Conservation (phyloP, 2,329 filamentous ascomycete genomes). For the Berkeleyomyces basicola region DNA sequence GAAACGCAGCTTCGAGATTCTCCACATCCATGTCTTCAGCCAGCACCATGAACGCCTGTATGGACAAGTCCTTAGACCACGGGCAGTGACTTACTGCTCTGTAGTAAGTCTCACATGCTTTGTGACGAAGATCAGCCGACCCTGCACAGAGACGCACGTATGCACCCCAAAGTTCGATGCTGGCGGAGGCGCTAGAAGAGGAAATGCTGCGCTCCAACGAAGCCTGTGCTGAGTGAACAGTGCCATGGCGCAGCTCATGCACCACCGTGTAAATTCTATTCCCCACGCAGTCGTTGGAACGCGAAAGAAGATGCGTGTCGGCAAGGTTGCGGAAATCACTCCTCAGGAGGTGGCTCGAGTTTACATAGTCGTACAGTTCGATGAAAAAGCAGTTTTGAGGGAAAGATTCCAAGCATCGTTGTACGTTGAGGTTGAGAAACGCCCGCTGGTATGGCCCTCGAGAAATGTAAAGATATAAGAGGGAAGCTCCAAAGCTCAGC, state of each 20-base stretch:
- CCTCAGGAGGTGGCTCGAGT: slow-evolving; percentile 53
- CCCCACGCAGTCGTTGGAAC: slow-evolving; percentile 25
- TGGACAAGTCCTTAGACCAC: slow-evolving; percentile 31
- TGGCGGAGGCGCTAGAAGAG: slow-evolving; percentile 23
- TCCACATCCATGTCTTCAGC: slow-evolving; percentile 27
- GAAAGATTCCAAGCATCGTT: slow-evolving; percentile 44
- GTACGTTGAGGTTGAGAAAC: slow-evolving; percentile 45
- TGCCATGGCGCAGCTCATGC: slow-evolving; percentile 33
- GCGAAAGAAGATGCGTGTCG: slow-evolving; percentile 30
- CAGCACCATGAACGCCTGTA: slow-evolving; percentile 35
- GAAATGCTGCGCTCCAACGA: slow-evolving; percentile 37
- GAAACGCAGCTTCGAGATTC: slow-evolving; percentile 33
- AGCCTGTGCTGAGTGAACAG: slow-evolving; percentile 30
- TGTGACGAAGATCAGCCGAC: slow-evolving; percentile 23
- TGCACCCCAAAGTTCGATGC: slow-evolving; percentile 28
- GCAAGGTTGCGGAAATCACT: slow-evolving; percentile 60
- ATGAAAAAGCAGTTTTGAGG: slow-evolving; percentile 66
- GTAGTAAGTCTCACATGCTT: slow-evolving; percentile 32
- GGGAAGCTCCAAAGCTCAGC: slow-evolving; percentile 48
- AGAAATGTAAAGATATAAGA: slow-evolving; percentile 48
- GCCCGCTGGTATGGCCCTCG: slow-evolving; percentile 48
- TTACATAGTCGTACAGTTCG: slow-evolving; percentile 54
- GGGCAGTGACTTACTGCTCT: slow-evolving; percentile 31
- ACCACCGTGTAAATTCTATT: slow-evolving; percentile 33
- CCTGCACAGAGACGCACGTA: slow-evolving; percentile 33